These are phyloP conservation scores for Voacanga thouarsii DNA, from an alignment of 257 asterid species.

Conservation along the genomic window DNA sequence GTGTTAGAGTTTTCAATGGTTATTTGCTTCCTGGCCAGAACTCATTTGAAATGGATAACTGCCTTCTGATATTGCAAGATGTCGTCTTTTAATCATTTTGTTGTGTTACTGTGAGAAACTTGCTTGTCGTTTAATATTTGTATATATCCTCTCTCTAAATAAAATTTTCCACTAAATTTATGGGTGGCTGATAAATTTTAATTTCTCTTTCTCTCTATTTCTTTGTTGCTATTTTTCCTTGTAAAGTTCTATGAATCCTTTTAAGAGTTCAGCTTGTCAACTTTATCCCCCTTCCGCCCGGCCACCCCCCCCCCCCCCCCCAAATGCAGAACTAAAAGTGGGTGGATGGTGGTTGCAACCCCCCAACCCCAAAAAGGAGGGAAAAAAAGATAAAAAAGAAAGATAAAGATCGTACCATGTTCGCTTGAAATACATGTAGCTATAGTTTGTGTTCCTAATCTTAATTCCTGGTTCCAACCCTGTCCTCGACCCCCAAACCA, in stretches of 20 bases:
- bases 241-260: background rate
- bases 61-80: background rate
- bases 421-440: background rate
- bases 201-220: background rate
- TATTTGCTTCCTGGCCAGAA: background rate
- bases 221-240: constrained; percentile 3
- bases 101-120: background rate
- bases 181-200: background rate
- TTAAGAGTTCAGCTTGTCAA: background rate
- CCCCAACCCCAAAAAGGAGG: background rate
- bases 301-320: background rate
- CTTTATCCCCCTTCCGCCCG: too few relatives aligned
- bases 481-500: background rate
- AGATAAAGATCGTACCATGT: too few relatives aligned
- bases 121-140: background rate
- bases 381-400: too few relatives aligned
- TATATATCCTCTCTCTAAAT: background rate
- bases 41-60: background rate
- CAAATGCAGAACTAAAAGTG: background rate
- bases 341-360: background rate
- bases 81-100: background rate
- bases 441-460: background rate
- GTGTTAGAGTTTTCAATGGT: background rate
- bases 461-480: background rate
- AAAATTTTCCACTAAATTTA: background rate